These are phyloP conservation scores for Bruguiera sexangula DNA, from an alignment of 345 rosid genomes.

Conservation along the genomic window DNA sequence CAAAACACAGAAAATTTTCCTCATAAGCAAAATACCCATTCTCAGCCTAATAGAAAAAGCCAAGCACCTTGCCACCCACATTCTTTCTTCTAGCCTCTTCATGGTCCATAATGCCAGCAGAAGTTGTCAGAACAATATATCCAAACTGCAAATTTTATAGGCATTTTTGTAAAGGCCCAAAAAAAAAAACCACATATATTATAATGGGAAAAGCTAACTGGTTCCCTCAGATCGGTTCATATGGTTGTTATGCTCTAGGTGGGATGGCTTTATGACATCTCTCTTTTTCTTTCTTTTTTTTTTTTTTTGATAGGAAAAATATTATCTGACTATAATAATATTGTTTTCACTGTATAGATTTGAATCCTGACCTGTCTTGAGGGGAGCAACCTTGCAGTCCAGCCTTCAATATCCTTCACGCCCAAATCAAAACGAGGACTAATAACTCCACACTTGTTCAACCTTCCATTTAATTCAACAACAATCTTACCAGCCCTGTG, in stretches of 20 bases:
- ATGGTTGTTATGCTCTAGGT: too few relatives aligned
- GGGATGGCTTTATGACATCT: too few relatives aligned
- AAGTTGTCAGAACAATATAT: conserved; percentile 32
- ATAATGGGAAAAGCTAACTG: neutral
- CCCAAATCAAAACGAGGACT: conserved; percentile 35
- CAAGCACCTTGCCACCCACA: conserved; percentile 37
- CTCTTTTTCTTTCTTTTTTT: too few relatives aligned
- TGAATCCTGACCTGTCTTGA: conserved; percentile 28
- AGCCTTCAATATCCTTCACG: conserved; percentile 32
- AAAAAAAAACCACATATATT: neutral
- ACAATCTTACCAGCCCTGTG: conserved; percentile 36
- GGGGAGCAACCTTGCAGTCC: conserved; percentile 35
- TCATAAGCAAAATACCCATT: neutral
- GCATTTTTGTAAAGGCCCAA: neutral
- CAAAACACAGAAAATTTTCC: neutral
- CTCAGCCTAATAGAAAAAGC: conserved; percentile 27
- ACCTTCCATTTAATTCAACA: conserved; percentile 29
- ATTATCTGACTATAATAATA: neutral
- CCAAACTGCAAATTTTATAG: conserved; percentile 26
- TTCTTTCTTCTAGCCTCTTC: conserved; percentile 39
- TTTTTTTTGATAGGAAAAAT: neutral
- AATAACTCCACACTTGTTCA: conserved; percentile 36
- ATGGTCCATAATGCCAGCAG: conserved; percentile 36
- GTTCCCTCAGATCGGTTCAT: too few relatives aligned
- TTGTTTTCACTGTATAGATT: neutral